Base-by-base conservation (phyloP, 2,329 filamentous ascomycete genomes). In the Fusarium hostae region DNA sequence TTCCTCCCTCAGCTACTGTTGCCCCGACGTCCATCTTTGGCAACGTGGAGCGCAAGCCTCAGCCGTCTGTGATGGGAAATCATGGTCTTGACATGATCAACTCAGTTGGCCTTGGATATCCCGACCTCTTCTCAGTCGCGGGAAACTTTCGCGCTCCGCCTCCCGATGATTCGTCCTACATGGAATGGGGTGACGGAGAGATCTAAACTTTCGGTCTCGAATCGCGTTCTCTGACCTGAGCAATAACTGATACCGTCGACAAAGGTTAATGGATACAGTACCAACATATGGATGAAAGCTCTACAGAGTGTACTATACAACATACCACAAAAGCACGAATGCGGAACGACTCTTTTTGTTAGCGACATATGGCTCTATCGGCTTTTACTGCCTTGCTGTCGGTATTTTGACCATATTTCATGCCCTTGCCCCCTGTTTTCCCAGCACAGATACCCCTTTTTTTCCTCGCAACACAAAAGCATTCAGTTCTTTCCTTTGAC, bases 181-280 rank as follows among this genome's bases (percentile, higher is more conserved):
- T 72, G 54, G 61, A 72, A n/a, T 66, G 59, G 24, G 71, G 74
- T 7, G 81, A 83, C 18, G 82, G 81, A 44, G 82, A 84, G 72
- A 78, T 81, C 60, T 84, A 43, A 56, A 15, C n/a, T 30, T 12
- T 12, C 5, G 22, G 40, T 37, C 30, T 39, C 22, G 34, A 54
- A 40, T 34, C 32, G 20, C 11, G 43, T 40, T 59, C 45, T 59
- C 22, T 45, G 40, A 9, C 20, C 32, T 56, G 41, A 66, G 52
- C 20, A 60, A 16, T 18, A 24, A 35, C 45, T 32, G 22, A 39
- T 13, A 35, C n/a, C 37, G n/a, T 59, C 28, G 40, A 57, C 48
- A 63, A 43, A 56, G 28, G 20, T 39, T 37, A 16, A 35, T 13
- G 22, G 37, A 63, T 34, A 41, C 44, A 32, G 43, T 39, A 45